Base-by-base conservation (phyloP, 768 basidiomycete species). In the Lentinula guzmanii region DNA sequence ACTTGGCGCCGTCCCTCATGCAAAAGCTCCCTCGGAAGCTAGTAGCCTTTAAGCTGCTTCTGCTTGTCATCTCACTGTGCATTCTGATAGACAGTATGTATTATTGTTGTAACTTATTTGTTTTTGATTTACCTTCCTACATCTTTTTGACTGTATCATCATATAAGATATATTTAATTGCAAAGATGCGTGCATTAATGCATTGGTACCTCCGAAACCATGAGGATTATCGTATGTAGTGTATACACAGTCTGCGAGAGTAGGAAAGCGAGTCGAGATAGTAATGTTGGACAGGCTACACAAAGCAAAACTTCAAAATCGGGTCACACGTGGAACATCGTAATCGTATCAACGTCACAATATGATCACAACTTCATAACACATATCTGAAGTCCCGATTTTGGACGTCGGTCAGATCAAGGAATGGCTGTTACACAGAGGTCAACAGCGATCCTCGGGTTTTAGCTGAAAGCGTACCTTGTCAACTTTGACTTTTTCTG, bases 311-410 rank as follows among this genome's bases (percentile, higher is more conserved):
- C 37, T 8, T 39, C 7, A 13, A 7, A 39, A 39, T 28, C 0
- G 28, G 37, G 37, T 8, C 37, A 39, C 7, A 8, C 37, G 13
- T 8, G 37, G 37, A 39, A 39, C 7, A 39, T 2, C 37, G 6
- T 39, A 39, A 8, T 24, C 24, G 24, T 24, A 2, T 24, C 24
- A 24, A 24, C 24, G 37, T 39, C 37, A 39, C 13, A 13, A 46
- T 5, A 28, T 2, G 24, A 24, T 43, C 7, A 8, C 10, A 0
- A 9, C 31, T 37, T 59, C 71, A 89, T 61, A 89, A 72, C 24
- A 89, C 86, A 65, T 90, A 90, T 74, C 89, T 77, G 71, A 87
- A 90, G 54, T 89, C 86, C 10, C 82, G 78, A 65, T 90, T 90
- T 69, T 90, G 84, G 34, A 73, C 76, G 67, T 91, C 89, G 1